Evolutionary conservation across 805 yeast genomes (phyloP).

Genomic region (Pichia gijzeniarum): DNA sequence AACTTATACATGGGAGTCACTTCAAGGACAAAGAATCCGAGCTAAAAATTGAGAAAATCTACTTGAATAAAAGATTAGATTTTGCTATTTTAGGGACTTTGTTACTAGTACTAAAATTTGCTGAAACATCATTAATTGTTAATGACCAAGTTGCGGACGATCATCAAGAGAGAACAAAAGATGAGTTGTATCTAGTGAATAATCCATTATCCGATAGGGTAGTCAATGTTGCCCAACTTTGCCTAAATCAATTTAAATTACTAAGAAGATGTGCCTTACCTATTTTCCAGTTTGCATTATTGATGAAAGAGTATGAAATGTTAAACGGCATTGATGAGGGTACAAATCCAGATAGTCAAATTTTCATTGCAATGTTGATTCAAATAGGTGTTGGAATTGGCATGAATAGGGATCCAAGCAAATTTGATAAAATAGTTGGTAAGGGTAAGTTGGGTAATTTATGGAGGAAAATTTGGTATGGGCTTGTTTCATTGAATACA

Average conservation of each 20-base stretch:
- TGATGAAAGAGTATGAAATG: slow-evolving; percentile 43
- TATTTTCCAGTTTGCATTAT: slow-evolving; percentile 48
- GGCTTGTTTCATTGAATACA: slow-evolving; percentile 40
- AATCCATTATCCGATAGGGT: slow-evolving; percentile 42
- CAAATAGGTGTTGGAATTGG: slow-evolving; percentile 69
- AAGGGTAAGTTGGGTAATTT: slow-evolving; percentile 33
- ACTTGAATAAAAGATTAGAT: slow-evolving; percentile 38
- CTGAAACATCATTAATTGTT: slow-evolving; percentile 36
- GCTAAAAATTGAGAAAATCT: slow-evolving; percentile 25
- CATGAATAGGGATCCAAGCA: slow-evolving; percentile 59
- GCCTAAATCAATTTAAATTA: slow-evolving; percentile 49
- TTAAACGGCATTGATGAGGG: slow-evolving; percentile 51
- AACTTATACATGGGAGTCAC: slow-evolving; percentile 30
- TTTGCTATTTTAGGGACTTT: slow-evolving; percentile 43
- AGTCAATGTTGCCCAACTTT: slow-evolving; percentile 45
- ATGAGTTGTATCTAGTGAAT: slow-evolving; percentile 33
- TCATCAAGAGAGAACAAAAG: slow-evolving; percentile 23
- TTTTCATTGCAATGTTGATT: slow-evolving; percentile 47
- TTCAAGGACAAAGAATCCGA: slow-evolving; percentile 29
- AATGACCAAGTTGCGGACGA: slow-evolving; percentile 19
- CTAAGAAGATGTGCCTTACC: slow-evolving; percentile 42
- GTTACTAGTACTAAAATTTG: slow-evolving; percentile 38
- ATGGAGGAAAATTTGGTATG: slow-evolving; percentile 56
- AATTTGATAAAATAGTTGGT: slow-evolving; percentile 28
- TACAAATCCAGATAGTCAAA: slow-evolving; percentile 36